Base-by-base conservation (phyloP, 805 yeast genomes). In the Kuraishia floccosa region DNA sequence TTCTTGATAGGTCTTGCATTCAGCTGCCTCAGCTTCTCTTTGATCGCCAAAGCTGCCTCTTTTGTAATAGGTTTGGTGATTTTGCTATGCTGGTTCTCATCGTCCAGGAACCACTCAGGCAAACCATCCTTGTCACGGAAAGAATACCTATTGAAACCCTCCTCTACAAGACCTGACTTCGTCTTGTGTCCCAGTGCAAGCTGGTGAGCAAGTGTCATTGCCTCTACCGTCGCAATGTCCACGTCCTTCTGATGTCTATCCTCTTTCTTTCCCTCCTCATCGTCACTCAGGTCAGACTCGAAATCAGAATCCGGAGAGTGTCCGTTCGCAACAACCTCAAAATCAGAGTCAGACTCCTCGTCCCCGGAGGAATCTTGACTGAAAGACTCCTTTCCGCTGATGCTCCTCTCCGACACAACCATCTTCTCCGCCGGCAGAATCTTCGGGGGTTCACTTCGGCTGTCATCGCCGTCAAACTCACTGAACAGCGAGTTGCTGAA, bases 1-100 rank as follows among this genome's bases (percentile, higher is more conserved):
- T 91, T 91, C 73, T 91, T 91, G 49, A 91, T 89, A 8, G 99
- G 98, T 54, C 99, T 76, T 8, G 98, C 96, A 56, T 91, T 91
- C 53, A 91, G 60, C 38, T 87, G 80, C 49, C 64, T 74, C 64
- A 73, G 57, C 50, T 80, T 81, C 42, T 78, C 87, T 46, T 76
- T 77, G 35, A 82, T 60, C 1, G 89, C 91, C 36, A 72, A 56
- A 0, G 83, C 80, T 5, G 93, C 93, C 58, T 91, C 98, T 56
- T 93, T 93, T 6, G 98, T 91, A 38, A 91, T 82, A 6, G 98
- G 98, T 52, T 83, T 79, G 42, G 71, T 72, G 35, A 84, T 72
- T 64, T 85, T 85, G 31, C 86, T 77, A 59, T 89, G 96, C 47
- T 63, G 65, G 49, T 70, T 73, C 54, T 91, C 99, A 42, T 91